Conservation (phyloP, 1,284 basidiomycete species). For the Limonomyces culmigenus region DNA sequence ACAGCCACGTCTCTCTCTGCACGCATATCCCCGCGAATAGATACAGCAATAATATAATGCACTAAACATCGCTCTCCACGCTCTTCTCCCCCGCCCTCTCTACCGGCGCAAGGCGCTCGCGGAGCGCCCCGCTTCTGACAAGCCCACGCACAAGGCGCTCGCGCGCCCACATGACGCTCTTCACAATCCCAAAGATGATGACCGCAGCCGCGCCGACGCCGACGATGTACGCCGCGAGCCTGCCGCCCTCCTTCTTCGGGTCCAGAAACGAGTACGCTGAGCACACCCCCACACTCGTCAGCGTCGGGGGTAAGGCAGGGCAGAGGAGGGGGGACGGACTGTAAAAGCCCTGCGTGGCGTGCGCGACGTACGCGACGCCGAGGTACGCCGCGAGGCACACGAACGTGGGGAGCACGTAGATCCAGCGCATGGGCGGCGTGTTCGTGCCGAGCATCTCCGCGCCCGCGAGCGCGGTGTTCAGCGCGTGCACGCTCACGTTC, state of each 20-base stretch:
- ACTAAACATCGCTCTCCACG: no score
- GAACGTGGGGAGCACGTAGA: slow-evolving; percentile 26
- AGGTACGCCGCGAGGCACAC: slow-evolving; percentile 39
- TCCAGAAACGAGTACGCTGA: slow-evolving; percentile 31
- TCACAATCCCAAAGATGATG: slow-evolving; percentile 12
- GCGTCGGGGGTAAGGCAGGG: slow-evolving; percentile 1
- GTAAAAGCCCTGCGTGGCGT: slow-evolving; percentile 41
- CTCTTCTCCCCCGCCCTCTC: no score
- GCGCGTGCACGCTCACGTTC: slow-evolving; percentile 41
- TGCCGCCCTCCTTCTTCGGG: slow-evolving; percentile 15
- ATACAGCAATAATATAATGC: no score
- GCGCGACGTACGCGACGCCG: slow-evolving; percentile 48
- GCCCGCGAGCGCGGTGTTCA: slow-evolving; percentile 40
- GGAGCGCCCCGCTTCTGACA: no score
- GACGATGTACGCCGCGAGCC: slow-evolving; percentile 27
- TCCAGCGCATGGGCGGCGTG: slow-evolving; percentile 33
- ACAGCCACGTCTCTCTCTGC: no score
- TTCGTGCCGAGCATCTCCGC: slow-evolving; percentile 43
- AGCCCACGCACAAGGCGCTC: no score
- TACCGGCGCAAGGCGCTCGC: no score
- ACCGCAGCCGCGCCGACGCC: slow-evolving; percentile 11
- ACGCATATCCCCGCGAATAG: no score
- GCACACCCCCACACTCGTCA: not conserved
- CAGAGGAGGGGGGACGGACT: slow-evolving; percentile 21
- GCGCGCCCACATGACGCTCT: no score